phyloP scores from a whole-genome alignment of 371 early-diverging fungal genomes.

The Syncephalastrum monosporum region DNA sequence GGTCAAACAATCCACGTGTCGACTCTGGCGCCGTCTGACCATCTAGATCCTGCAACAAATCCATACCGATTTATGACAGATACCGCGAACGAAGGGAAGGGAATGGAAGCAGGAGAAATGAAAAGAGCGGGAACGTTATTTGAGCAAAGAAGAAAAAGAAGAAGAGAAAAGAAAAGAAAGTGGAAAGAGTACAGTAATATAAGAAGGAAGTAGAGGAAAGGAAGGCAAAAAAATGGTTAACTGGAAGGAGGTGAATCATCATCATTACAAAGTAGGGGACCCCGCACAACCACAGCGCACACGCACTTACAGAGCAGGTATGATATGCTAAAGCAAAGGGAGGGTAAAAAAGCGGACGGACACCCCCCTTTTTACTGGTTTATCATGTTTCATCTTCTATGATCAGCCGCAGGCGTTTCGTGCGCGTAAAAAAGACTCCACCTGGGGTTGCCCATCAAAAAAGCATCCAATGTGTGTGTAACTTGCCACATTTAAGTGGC shows the following conservation, averaged over 20 bases:
- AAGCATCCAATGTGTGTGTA: too few relatives aligned
- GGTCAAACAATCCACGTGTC: slow-evolving; percentile 49
- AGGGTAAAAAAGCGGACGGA: too few relatives aligned
- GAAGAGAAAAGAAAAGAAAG: slow-evolving; percentile 6
- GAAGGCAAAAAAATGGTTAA: slow-evolving; percentile 6
- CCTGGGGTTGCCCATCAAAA: too few relatives aligned
- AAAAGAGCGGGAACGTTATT: slow-evolving; percentile 8
- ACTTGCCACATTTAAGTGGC: too few relatives aligned
- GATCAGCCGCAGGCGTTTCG: too few relatives aligned
- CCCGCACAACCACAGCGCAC: too few relatives aligned
- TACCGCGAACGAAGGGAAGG: slow-evolving; percentile 17
- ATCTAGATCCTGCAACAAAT: slow-evolving; percentile 31
- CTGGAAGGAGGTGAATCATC: not conserved
- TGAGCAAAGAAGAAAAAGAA: not conserved
- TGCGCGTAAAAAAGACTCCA: too few relatives aligned
- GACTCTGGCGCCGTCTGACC: slow-evolving; percentile 56
- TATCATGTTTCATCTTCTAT: too few relatives aligned
- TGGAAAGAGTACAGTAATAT: not conserved
- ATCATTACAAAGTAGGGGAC: not conserved
- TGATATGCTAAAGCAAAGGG: too few relatives aligned
- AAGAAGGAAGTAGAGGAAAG: slow-evolving; percentile 5
- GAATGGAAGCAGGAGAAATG: slow-evolving; percentile 2
- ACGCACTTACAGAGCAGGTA: too few relatives aligned
- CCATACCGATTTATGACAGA: slow-evolving; percentile 12
- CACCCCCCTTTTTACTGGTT: too few relatives aligned